Evolutionary conservation across 2,329 filamentous ascomycete genomes (phyloP), one percentile per base, ranked within the genome.

Genomic region (Nemania sp.): DNA sequence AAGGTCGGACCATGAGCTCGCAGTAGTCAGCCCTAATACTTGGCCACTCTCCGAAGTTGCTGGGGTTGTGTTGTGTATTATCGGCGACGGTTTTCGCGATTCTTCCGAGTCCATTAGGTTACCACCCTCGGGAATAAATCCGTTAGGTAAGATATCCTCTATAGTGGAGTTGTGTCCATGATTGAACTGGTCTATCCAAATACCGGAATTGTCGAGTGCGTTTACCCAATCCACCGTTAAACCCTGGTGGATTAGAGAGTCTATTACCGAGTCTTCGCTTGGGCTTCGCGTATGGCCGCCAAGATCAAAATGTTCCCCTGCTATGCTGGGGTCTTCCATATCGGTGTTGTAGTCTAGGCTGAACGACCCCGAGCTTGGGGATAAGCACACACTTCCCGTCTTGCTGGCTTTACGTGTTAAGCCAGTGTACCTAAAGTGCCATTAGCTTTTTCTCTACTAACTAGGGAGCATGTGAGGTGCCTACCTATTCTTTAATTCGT

Each of bases 401-500:
- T 41, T 61, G 26, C 57, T 64, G 8, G 59, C 55, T 32, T 62
- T 69, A 10, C 63, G 61, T 24, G 60, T 53, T 13, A 72, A 29
- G 27, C 62, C 64, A 8, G 70, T 70, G 22, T 70, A 70, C 26
- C 70, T 70, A 8, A 20, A 13, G 11, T 41, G 41, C 2, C 2
- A 20, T 56, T 24, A 32, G 22, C 38, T 4, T 53, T 8, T 2
- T 7, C 10, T 29, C 5, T n/a, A 8, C 5, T 32, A 8, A 7
- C 45, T 6, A 11, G 45, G 26, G 20, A 15, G 38, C 7, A 27
- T 35, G 8, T 15, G 15, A 52, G 10, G 27, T 43, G 29, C 49
- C 15, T 59, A 70, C 70, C 70, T 70, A 45, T 75, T 75, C 61
- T 74, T 75, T 7, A 75, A 41, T 15, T 75, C 72, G 52, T 75